Evolutionary conservation across 106 monocot genomes (phyloP).

Genomic region (Dendrobium officinale): DNA sequence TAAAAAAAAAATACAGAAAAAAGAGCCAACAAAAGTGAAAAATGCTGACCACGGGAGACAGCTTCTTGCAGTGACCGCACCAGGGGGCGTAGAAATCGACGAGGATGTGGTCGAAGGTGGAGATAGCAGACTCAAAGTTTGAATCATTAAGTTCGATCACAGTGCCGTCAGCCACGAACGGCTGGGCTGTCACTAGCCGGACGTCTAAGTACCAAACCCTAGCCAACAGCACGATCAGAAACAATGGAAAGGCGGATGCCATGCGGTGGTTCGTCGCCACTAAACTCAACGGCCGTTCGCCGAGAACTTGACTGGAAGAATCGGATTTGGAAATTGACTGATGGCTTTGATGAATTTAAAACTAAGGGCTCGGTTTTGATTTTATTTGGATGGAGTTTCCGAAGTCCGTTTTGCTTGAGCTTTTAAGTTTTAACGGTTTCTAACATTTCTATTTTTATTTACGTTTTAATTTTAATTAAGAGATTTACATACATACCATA

Average conservation of each 20-base stretch:
- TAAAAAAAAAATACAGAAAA: not conserved
- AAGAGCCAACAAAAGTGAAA: not conserved
- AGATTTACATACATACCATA: no score
- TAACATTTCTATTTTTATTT: no score
- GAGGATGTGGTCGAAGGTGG: conserved; percentile 60
- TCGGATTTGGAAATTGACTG: no score
- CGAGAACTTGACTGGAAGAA: no score
- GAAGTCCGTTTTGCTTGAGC: no score
- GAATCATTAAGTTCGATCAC: conserved; percentile 69
- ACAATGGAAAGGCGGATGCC: not conserved
- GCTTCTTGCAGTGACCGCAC: conserved; percentile 93
- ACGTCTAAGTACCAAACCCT: conserved; percentile 6
- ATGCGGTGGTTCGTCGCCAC: not conserved
- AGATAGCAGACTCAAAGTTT: conserved; percentile 61
- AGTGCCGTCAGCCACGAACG: conserved; percentile 37
- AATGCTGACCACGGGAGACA: conserved; percentile 63
- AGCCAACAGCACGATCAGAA: conserved; percentile 14
- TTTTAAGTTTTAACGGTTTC: no score
- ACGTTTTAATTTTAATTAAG: no score
- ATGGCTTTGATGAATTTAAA: no score
- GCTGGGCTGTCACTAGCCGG: not conserved
- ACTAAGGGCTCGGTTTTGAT: no score
- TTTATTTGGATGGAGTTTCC: no score
- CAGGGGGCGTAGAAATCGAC: conserved; percentile 92
- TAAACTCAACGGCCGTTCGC: no score